Conservation (phyloP, 1,284 basidiomycete genomes). For the Albatrellus sp. region DNA sequence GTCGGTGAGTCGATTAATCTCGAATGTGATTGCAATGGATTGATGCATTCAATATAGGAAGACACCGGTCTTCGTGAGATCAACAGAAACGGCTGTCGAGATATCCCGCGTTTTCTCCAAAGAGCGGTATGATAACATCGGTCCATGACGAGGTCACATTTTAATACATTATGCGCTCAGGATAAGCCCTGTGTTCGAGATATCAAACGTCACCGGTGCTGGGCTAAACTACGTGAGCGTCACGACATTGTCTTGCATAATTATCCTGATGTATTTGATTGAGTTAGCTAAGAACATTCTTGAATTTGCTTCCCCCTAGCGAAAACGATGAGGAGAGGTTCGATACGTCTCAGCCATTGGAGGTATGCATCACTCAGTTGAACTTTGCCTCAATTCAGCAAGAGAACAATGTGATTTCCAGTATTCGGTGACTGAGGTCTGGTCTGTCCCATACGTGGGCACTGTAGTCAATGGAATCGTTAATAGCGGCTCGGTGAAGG, state of each 20-base stretch:
- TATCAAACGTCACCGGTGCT: conserved; percentile 92
- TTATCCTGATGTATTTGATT: conserved; percentile 3
- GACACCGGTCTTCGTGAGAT: conserved; percentile 66
- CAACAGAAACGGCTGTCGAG: conserved; percentile 67
- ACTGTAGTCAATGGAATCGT: conserved; percentile 92
- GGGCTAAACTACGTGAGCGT: conserved; percentile 65
- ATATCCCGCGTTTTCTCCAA: conserved; percentile 61
- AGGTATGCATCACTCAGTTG: conserved; percentile 32
- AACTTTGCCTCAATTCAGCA: not conserved
- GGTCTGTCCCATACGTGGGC: conserved; percentile 85
- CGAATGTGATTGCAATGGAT: not conserved
- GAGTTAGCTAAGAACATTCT: conserved; percentile 62
- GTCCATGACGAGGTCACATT: not conserved
- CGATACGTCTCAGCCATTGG: conserved; percentile 75
- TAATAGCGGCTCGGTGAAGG: conserved; percentile 64
- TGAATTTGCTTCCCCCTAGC: conserved; percentile 79
- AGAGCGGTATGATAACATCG: conserved; percentile 35
- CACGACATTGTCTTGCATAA: not conserved
- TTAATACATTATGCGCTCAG: conserved; percentile 22
- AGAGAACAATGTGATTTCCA: conserved; percentile 16
- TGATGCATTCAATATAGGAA: conserved; percentile 33
- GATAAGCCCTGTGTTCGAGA: conserved; percentile 85
- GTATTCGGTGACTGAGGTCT: conserved; percentile 78
- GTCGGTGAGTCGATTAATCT: conserved; percentile 39
- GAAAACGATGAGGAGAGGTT: conserved; percentile 75